phyloP scores from a whole-genome alignment of 768 basidiomycete species.

The Tephrocybe rancida region DNA sequence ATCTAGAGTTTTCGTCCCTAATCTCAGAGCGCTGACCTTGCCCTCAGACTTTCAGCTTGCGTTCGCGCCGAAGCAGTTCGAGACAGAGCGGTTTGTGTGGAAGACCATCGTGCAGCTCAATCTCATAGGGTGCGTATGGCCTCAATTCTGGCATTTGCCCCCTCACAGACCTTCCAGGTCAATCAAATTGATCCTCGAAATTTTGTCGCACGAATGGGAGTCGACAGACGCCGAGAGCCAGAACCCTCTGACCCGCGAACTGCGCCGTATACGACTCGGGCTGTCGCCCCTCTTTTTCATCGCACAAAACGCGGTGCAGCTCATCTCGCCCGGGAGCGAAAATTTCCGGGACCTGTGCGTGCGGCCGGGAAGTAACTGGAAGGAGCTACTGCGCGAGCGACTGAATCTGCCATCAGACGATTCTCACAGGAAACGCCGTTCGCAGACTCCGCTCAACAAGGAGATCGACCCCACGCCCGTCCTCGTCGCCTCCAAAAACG shows the following conservation, averaged over 20 bases:
- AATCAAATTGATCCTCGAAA: conserved; percentile 57
- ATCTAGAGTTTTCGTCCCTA: conserved; percentile 8
- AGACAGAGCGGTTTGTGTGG: conserved; percentile 60
- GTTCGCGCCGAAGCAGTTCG: conserved; percentile 64
- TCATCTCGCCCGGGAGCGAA: conserved; percentile 47
- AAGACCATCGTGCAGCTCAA: conserved; percentile 70
- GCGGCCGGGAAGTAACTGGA: conserved; percentile 63
- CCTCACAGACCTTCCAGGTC: conserved; percentile 37
- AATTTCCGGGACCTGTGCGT: conserved; percentile 44
- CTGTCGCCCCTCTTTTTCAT: conserved; percentile 55
- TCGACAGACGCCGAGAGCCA: conserved; percentile 10
- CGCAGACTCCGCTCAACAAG: conserved; percentile 23
- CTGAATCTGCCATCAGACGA: not conserved
- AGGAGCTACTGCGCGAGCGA: conserved; percentile 37
- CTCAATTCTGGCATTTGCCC: not conserved
- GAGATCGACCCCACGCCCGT: conserved; percentile 52
- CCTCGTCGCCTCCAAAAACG: conserved; percentile 55
- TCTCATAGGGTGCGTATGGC: conserved; percentile 52
- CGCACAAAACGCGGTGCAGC: conserved; percentile 51
- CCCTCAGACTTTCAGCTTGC: conserved; percentile 65
- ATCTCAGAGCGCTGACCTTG: no score
- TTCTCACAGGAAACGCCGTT: conserved; percentile 15
- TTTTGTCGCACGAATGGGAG: conserved; percentile 50
- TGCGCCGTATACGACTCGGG: conserved; percentile 36
- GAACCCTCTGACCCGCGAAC: conserved; percentile 24